A percentile compares a stretch with the other conserved stretches of the same genome.
These are phyloP conservation scores for Plasmodium chabaudi DNA, from an alignment of 169 alveolate species.

Conservation along the genomic window DNA sequence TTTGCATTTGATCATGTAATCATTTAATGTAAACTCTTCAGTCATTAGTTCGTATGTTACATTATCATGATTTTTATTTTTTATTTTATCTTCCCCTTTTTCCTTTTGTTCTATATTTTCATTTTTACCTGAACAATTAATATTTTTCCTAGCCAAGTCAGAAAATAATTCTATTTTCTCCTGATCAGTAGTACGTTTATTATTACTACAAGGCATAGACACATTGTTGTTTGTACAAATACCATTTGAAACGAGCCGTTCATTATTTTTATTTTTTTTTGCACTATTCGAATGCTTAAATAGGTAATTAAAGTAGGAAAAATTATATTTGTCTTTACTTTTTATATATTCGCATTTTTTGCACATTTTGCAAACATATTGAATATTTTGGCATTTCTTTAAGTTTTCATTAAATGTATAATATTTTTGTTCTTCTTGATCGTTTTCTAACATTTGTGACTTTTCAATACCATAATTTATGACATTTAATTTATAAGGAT, in stretches of 20 bases:
- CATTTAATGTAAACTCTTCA: neutral
- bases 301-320: slow-evolving; percentile 26
- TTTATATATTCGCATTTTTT: slow-evolving; percentile 22
- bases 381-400: neutral
- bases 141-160: neutral
- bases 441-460: neutral
- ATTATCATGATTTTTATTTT: neutral
- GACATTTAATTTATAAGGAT: neutral
- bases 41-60: neutral
- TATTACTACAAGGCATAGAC: neutral
- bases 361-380: slow-evolving; percentile 44
- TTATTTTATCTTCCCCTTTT: neutral
- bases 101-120: neutral
- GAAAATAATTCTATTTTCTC: too few species aligned
- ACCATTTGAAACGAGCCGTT: neutral
- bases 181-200: neutral
- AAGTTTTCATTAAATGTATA: slow-evolving; percentile 23
- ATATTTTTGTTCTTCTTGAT: slow-evolving; percentile 24
- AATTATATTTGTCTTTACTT: neutral
- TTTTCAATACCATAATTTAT: slow-evolving; percentile 5
- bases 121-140: neutral
- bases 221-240: neutral
- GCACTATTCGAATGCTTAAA: neutral
- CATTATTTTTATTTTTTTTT: slow-evolving; percentile 18
- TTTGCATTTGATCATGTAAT: slow-evolving; percentile 28